Percentiles rank a stretch among this genome's conserved stretches.
phyloP scores from a whole-genome alignment of 2,329 filamentous ascomycete species.

The Ophiocordyceps australis region DNA sequence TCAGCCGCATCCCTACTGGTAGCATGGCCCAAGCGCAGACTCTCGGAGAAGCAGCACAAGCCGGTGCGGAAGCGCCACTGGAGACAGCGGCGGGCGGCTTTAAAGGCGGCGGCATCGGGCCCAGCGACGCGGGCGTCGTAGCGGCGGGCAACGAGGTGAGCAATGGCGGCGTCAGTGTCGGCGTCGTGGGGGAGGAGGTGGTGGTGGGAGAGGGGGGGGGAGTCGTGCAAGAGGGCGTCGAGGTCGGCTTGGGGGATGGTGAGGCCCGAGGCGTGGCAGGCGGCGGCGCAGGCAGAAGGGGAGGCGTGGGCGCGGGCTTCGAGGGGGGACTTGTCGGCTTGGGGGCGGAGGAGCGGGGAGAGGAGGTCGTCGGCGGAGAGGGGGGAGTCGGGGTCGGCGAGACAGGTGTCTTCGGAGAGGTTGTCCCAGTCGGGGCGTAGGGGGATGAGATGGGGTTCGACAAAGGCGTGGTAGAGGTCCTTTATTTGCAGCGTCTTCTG shows the following conservation, averaged over 20 bases:
- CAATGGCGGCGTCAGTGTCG: constrained; percentile 10
- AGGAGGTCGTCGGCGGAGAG: constrained; percentile 10
- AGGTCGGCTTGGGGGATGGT: constrained; percentile 16
- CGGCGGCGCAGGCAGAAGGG: constrained; percentile 25
- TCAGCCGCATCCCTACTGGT: constrained; percentile 4
- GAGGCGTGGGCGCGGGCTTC: constrained; percentile 26
- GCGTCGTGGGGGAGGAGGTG: constrained; percentile 13
- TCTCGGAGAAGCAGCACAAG: constrained; percentile 21
- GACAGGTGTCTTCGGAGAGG: constrained; percentile 26
- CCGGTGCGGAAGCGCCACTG: constrained; percentile 26
- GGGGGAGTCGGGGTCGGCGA: constrained; percentile 20
- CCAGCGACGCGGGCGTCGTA: constrained; percentile 7
- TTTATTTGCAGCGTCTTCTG: constrained; percentile 24
- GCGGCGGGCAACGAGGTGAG: constrained; percentile 9
- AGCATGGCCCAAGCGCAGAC: constrained; percentile 24
- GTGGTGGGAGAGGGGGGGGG: constrained; percentile 16
- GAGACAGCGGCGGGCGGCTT: constrained; percentile 20
- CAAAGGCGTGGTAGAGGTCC: constrained; percentile 30
- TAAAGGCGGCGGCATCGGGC: constrained; percentile 5
- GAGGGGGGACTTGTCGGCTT: constrained; percentile 18
- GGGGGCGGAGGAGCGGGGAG: constrained; percentile 14
- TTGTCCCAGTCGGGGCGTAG: constrained; percentile 33
- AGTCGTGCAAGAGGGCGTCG: no score
- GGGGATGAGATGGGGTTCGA: constrained; percentile 22
- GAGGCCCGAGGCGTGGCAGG: constrained; percentile 24